A percentile compares a stretch with the other conserved stretches of the same genome.
These are phyloP conservation scores for Linnemannia hyalina DNA, from an alignment of 192 early-diverging fungal genomes.

Conservation along the genomic window DNA sequence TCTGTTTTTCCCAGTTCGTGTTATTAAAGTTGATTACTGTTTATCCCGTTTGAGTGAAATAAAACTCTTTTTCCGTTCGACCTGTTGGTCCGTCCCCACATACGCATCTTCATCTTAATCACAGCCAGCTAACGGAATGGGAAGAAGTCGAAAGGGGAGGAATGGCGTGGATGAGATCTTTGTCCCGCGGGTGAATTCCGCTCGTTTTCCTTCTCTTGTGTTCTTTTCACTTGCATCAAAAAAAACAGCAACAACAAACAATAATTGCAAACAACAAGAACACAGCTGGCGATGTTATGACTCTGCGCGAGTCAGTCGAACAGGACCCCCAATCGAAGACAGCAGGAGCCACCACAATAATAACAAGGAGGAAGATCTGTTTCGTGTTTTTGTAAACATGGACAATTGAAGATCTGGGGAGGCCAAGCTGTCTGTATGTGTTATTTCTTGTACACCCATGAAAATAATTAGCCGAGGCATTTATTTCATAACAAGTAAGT, in stretches of 20 bases:
- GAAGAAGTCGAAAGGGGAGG: neutral
- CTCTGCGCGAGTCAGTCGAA: neutral
- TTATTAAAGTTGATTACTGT: neutral
- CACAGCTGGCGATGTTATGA: neutral
- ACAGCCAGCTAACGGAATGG: conserved; percentile 7
- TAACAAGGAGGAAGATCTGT: too few species aligned
- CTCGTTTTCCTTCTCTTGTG: neutral
- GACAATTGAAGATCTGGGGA: neutral
- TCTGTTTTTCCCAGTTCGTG: neutral
- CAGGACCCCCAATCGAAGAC: too few species aligned
- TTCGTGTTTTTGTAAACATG: neutral
- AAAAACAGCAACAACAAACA: neutral
- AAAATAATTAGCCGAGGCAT: neutral
- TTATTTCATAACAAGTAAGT: too few species aligned
- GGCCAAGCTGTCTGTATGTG: neutral
- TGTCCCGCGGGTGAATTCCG: too few species aligned
- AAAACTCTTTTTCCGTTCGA: neutral
- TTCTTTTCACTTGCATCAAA: neutral
- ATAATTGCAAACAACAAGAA: neutral
- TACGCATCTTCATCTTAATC: neutral
- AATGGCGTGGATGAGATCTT: neutral
- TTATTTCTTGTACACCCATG: neutral
- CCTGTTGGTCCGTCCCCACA: neutral
- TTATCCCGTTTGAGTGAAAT: neutral
- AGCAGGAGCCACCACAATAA: too few species aligned